phyloP scores from a whole-genome alignment of 345 rosid species.

The Laguncularia racemosa region DNA sequence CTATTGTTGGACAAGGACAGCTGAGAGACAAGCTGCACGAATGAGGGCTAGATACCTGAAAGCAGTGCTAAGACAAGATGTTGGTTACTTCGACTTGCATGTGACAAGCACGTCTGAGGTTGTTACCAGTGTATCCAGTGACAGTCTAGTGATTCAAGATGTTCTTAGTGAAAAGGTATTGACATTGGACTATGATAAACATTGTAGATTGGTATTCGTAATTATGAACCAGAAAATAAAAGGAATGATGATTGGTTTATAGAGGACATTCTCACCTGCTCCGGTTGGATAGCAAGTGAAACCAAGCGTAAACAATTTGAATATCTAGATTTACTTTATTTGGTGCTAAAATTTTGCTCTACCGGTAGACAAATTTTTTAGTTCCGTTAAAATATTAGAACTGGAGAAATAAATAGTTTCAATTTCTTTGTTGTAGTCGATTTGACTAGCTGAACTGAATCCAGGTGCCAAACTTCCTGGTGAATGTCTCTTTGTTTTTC shows the following conservation, averaged over 20 bases:
- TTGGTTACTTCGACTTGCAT: conserved; percentile 13
- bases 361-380: too few relatives aligned
- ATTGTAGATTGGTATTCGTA: too few relatives aligned
- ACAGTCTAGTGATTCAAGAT: conserved; percentile 15
- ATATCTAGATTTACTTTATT: too few relatives aligned
- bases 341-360: too few relatives aligned
- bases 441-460: not conserved
- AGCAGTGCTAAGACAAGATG: conserved; percentile 17
- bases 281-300: too few relatives aligned
- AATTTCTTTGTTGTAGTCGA: not conserved
- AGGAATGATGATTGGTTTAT: too few relatives aligned
- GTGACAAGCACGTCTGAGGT: conserved; percentile 12
- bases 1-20: conserved; percentile 18
- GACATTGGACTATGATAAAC: not conserved
- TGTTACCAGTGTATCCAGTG: conserved; percentile 10
- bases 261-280: too few relatives aligned
- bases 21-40: conserved; percentile 18
- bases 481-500: conserved; percentile 7
- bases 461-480: conserved; percentile 14
- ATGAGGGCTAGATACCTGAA: conserved; percentile 14
- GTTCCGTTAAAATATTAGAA: too few relatives aligned
- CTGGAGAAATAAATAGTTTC: not conserved
- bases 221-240: too few relatives aligned
- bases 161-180: conserved; percentile 15
- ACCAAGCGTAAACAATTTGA: too few relatives aligned